Conservation (phyloP, 2,329 filamentous ascomycete genomes). For the Scedosporium minutisporum region DNA sequence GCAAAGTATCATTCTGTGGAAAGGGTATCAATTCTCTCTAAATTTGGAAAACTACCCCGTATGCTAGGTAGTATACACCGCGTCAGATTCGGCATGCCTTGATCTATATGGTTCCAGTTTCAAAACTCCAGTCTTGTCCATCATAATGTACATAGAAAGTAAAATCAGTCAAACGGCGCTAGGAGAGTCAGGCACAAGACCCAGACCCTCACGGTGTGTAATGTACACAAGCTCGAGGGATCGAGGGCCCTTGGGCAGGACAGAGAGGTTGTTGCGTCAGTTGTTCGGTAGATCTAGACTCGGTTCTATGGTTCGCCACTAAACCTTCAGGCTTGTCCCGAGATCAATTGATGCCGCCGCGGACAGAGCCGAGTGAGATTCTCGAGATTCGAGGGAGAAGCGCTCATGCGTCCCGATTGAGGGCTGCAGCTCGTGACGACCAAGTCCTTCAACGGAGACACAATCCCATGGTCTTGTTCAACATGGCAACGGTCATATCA, state of each 20-base stretch:
- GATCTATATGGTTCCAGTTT: too few species aligned
- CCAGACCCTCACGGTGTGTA: too few species aligned
- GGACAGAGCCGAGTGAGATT: neutral
- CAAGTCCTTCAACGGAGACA: slow-evolving; percentile 42
- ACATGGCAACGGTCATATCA: slow-evolving; percentile 59
- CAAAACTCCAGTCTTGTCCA: too few species aligned
- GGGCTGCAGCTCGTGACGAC: neutral
- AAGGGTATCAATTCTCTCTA: too few species aligned
- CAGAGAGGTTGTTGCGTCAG: neutral
- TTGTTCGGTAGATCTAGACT: neutral
- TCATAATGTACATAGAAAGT: too few species aligned
- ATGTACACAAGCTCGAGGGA: too few species aligned
- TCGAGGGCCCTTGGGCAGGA: neutral
- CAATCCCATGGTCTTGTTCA: slow-evolving; percentile 64
- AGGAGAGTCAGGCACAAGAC: too few species aligned
- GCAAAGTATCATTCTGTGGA: too few species aligned
- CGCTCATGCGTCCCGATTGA: neutral
- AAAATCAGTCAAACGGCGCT: too few species aligned
- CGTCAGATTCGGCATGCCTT: too few species aligned
- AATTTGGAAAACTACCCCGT: neutral
- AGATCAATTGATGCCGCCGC: neutral
- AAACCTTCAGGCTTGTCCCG: neutral
- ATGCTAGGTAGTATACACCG: too few species aligned
- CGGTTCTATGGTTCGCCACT: neutral
- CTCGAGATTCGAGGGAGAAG: too few species aligned